Percentiles rank a stretch among this genome's conserved stretches.
phyloP scores from a whole-genome alignment of 768 basidiomycete species.

The Trametes punicea region DNA sequence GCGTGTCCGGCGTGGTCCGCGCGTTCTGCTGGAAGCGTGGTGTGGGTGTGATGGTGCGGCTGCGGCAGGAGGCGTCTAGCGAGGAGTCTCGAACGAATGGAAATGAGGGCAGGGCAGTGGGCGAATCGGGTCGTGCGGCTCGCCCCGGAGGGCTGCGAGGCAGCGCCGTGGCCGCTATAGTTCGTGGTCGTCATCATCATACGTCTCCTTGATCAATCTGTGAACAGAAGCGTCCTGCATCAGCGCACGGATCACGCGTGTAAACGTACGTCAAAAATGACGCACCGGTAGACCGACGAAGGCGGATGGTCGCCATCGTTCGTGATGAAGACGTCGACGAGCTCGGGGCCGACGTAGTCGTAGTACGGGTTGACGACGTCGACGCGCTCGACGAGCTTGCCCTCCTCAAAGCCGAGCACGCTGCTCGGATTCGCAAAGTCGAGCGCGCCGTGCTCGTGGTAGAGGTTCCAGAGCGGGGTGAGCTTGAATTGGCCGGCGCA shows the following conservation, averaged over 20 bases:
- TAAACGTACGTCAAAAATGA: background rate
- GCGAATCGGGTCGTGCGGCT: background rate
- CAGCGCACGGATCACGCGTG: conserved; percentile 1
- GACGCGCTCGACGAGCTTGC: conserved; percentile 77
- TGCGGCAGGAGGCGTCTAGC: no score
- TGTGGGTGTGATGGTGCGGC: no score
- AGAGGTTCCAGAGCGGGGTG: conserved; percentile 86
- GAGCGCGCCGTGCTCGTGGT: conserved; percentile 80
- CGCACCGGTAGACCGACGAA: conserved; percentile 83
- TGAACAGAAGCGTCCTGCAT: conserved; percentile 12
- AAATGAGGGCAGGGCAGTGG: no score
- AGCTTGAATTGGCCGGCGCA: conserved; percentile 97
- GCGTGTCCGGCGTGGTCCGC: no score
- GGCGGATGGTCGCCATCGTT: conserved; percentile 98
- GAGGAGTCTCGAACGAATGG: no score
- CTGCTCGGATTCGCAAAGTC: conserved; percentile 74
- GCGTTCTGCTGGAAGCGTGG: no score
- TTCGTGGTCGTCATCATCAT: conserved; percentile 92
- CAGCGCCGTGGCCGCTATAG: conserved; percentile 38
- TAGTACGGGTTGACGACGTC: conserved; percentile 96
- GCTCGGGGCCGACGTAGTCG: conserved; percentile 90
- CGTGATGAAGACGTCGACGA: conserved; percentile 92
- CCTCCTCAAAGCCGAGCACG: conserved; percentile 72
- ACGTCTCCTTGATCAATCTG: conserved; percentile 88
- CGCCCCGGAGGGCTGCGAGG: conserved; percentile 2